phyloP scores from a whole-genome alignment of 2,329 filamentous ascomycete species.

The Scytalidium lignicola region DNA sequence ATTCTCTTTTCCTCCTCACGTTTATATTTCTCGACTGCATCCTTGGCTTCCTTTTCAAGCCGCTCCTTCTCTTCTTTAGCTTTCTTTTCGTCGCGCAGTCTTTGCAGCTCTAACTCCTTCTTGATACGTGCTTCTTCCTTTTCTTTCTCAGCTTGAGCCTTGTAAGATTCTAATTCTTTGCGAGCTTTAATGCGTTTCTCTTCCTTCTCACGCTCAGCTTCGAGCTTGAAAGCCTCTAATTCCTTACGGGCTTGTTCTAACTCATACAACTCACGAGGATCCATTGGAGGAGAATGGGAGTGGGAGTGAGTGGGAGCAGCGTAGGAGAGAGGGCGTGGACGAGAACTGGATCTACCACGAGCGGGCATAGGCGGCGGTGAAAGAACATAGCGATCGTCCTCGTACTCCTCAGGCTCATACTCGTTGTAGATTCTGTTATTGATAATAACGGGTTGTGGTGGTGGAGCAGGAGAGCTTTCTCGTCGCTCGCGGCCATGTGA shows the following conservation, averaged over 20 bases:
- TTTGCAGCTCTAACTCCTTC: conserved; percentile 45
- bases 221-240: conserved; percentile 40
- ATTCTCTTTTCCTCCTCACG: conserved; percentile 28
- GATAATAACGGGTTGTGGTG: conserved; percentile 46
- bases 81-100: conserved; percentile 41
- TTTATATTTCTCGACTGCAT: conserved; percentile 47
- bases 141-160: conserved; percentile 14
- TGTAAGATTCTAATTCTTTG: conserved; percentile 1
- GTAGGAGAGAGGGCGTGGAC: conserved; percentile 24
- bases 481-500: conserved; percentile 9
- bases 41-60: conserved; percentile 43
- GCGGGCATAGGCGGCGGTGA: conserved; percentile 13
- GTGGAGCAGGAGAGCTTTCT: conserved; percentile 16
- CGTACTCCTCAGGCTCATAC: conserved; percentile 13
- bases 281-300: conserved; percentile 6
- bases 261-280: conserved; percentile 32
- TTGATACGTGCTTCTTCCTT: conserved; percentile 41
- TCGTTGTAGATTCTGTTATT: conserved; percentile 52
- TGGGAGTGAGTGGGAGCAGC: conserved; percentile 9
- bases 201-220: conserved; percentile 29
- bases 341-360: conserved; percentile 32
- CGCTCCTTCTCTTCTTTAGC: conserved; percentile 40
- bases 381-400: conserved; percentile 12
- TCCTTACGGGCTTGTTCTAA: conserved; percentile 37
- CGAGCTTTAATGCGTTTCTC: conserved; percentile 1